Evolutionary conservation across 192 early-diverging fungal species (phyloP), one percentile per base, ranked within the genome.

Genomic region (Bifiguratus adelaidae): DNA sequence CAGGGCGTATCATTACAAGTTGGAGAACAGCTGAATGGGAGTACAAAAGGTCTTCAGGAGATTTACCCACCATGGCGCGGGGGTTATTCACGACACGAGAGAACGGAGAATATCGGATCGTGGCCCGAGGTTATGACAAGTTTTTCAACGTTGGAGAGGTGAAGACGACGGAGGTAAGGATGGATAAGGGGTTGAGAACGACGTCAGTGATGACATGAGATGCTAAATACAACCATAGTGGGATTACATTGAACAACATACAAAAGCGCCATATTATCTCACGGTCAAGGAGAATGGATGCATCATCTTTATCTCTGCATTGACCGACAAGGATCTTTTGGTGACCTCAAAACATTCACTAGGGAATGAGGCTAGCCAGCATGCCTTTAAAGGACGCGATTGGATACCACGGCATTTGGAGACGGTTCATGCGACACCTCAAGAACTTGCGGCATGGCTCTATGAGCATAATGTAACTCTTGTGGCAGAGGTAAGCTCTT

Each of bases 281-380:
- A 91, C 90, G 0, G 69, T 90, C 20, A 98, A 98, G 67, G 95
- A 98, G 58, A 93, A 98, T 56, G 95, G 95, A 8, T 98, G 92
- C 56, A 83, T 98, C 49, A 92, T 95, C 45, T 84, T 91, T 24
- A 81, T 88, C 30, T 57, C 85, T 2, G 82, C 76, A 18, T 76
- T 85, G 27, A 67, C 65, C 2, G 64, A 73, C 19, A 60, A 60
- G 27, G 53, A 70, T 12, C 60, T 92, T 18, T 29, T 98, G 27
- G 90, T 95, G 2, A 89, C 88, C 16, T 90, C 86, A 41, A 98
- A 98, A 66, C 92, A 98, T 55, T 68, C 71, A 5, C 24, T 83
- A 12, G 46, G 58, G 4, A 44, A 48, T 12, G 53, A 30, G 7
- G 1, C 18, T 21, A 23, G 23, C 2, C 22, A 52, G 1, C 80